Conservation (phyloP, 2,329 filamentous ascomycete genomes). For the Trichoderma polysporum region DNA sequence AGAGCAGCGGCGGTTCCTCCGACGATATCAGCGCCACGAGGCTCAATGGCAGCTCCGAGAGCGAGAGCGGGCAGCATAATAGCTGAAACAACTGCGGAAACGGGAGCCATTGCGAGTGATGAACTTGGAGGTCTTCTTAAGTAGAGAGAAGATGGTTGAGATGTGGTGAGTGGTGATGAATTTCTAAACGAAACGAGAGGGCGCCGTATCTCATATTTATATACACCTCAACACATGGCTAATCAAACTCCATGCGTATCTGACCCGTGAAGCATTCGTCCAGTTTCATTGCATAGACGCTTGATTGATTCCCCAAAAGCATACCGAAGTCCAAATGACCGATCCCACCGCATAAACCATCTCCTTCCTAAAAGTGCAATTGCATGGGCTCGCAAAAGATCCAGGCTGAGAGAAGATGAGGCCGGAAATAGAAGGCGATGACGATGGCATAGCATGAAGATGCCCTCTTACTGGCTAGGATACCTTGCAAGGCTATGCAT, state of each 20-base stretch:
- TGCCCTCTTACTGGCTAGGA: neutral
- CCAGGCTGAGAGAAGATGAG: neutral
- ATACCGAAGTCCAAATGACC: neutral
- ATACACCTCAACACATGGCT: neutral
- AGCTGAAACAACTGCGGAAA: conserved; percentile 2
- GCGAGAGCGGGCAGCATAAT: conserved; percentile 17
- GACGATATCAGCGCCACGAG: conserved; percentile 26
- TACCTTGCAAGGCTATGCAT: neutral
- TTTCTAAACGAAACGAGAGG: neutral
- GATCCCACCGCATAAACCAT: neutral
- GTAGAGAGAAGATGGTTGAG: neutral
- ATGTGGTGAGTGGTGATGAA: conserved; percentile 8
- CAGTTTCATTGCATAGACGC: neutral
- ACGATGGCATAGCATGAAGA: neutral
- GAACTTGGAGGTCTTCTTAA: neutral
- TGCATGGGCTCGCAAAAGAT: conserved; percentile 15
- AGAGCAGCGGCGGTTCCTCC: conserved; percentile 27
- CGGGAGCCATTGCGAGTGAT: conserved; percentile 5
- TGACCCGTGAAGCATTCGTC: neutral
- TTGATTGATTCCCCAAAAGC: neutral
- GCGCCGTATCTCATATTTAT: neutral
- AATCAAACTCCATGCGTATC: neutral
- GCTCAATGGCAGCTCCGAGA: conserved; percentile 15
- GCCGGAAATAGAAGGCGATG: conserved; percentile 14
- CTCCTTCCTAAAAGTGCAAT: conserved; percentile 13